Percentiles rank a stretch among this genome's conserved stretches.
These are phyloP conservation scores for Chiua virens DNA, from an alignment of 768 basidiomycete species.

Conservation along the genomic window DNA sequence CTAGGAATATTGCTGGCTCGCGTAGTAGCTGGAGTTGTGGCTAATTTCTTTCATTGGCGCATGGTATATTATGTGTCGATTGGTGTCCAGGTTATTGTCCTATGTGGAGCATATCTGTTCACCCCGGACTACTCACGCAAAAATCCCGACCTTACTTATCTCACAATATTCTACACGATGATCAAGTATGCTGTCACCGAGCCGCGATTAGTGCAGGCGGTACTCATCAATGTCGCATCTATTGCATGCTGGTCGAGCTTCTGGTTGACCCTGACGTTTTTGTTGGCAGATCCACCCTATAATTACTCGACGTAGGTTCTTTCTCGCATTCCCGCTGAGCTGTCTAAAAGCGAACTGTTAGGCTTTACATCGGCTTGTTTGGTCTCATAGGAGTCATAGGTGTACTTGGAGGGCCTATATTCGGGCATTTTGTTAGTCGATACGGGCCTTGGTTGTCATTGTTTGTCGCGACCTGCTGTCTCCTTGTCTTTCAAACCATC, in stretches of 20 bases:
- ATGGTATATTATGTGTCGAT: constrained; percentile 43
- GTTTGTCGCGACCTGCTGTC: constrained; percentile 30
- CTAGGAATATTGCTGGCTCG: constrained; percentile 27
- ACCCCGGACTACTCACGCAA: constrained; percentile 44
- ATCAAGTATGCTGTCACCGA: constrained; percentile 39
- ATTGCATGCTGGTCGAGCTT: constrained; percentile 32
- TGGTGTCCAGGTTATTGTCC: constrained; percentile 28
- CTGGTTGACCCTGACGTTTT: constrained; percentile 44
- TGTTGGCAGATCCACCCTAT: constrained; percentile 40
- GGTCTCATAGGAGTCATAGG: constrained; percentile 45
- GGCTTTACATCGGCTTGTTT: constrained; percentile 44
- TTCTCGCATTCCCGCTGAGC: not conserved
- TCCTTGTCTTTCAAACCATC: constrained; percentile 30
- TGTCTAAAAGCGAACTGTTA: not conserved
- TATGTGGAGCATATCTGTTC: constrained; percentile 31
- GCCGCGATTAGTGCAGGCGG: constrained; percentile 38
- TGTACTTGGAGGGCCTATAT: constrained; percentile 24
- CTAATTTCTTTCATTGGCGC: constrained; percentile 40
- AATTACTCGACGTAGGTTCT: constrained; percentile 31
- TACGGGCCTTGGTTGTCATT: constrained; percentile 43
- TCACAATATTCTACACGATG: constrained; percentile 37
- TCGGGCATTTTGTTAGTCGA: constrained; percentile 21
- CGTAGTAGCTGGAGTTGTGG: constrained; percentile 38
- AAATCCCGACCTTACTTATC: constrained; percentile 36
- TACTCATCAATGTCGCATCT: constrained; percentile 22